Conservation (phyloP, 2,329 filamentous ascomycete genomes). For the Metarhizium guizhouense region DNA sequence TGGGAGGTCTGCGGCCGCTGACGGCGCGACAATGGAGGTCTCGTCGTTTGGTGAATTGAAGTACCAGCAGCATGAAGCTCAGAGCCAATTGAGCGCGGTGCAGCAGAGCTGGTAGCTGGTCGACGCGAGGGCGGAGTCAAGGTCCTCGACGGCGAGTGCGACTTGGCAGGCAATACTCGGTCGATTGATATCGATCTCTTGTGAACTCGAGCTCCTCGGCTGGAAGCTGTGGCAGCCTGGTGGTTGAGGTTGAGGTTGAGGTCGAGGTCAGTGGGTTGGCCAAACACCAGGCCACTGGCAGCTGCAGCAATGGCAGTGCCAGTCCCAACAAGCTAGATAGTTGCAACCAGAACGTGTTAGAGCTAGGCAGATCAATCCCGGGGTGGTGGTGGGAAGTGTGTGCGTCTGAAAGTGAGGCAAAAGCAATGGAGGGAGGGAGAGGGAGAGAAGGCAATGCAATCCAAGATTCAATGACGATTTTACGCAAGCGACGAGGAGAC, state of each 20-base stretch:
- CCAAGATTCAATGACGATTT: background rate
- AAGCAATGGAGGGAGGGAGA: background rate
- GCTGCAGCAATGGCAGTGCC: constrained; percentile 54
- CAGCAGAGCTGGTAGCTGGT: constrained; percentile 5
- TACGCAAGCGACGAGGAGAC: background rate
- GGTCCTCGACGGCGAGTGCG: constrained; percentile 1
- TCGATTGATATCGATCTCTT: constrained; percentile 25
- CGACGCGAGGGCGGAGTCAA: constrained; percentile 5
- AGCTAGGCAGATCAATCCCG: constrained; percentile 9
- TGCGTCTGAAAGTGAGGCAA: no score
- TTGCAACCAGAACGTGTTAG: constrained; percentile 13
- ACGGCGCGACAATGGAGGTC: constrained; percentile 28
- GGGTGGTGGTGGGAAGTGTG: background rate
- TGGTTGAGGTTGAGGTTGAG: constrained; percentile 22
- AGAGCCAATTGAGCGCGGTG: background rate
- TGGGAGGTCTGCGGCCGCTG: constrained; percentile 31
- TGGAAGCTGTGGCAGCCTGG: constrained; percentile 11
- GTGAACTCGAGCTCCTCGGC: constrained; percentile 11
- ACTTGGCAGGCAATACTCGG: constrained; percentile 17
- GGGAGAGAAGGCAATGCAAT: background rate
- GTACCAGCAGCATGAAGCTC: constrained; percentile 15
- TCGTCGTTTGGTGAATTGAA: constrained; percentile 20
- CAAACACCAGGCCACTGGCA: constrained; percentile 50
- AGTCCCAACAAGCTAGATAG: constrained; percentile 47
- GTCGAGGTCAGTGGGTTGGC: constrained; percentile 41